These are phyloP conservation scores for Auricularia heimuer DNA, from an alignment of 768 basidiomycete species.

Conservation along the genomic window DNA sequence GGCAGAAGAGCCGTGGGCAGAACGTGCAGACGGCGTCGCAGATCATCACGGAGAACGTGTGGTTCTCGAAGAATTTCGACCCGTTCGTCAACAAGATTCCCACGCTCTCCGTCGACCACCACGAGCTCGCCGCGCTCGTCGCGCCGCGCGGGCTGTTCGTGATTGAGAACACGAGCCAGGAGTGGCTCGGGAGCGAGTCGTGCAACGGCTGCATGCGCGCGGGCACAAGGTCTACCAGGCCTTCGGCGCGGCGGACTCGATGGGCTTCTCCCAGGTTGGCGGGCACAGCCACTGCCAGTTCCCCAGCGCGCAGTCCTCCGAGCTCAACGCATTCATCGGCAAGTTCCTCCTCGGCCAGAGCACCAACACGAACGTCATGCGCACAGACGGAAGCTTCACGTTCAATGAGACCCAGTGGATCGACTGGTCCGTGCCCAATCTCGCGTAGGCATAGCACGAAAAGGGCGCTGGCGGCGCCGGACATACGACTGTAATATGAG, in stretches of 20 bases:
- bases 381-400: constrained; percentile 26
- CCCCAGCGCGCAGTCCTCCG: constrained; percentile 35
- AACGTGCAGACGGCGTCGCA: constrained; percentile 45
- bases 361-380: constrained; percentile 32
- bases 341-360: constrained; percentile 42
- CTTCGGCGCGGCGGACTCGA: constrained; percentile 34
- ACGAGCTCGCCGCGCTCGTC: constrained; percentile 43
- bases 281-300: constrained; percentile 47
- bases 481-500: too few relatives aligned
- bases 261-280: constrained; percentile 46
- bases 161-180: constrained; percentile 46
- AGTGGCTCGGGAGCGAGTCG: constrained; percentile 46
- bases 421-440: constrained; percentile 11
- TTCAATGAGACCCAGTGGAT: constrained; percentile 35
- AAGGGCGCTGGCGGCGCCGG: too few relatives aligned
- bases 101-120: constrained; percentile 50
- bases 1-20: constrained; percentile 32
- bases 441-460: too few relatives aligned
- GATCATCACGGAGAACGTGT: constrained; percentile 53
- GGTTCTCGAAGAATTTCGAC: constrained; percentile 45
- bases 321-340: constrained; percentile 45
- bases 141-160: constrained; percentile 45
- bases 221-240: constrained; percentile 41
- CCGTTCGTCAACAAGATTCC: constrained; percentile 35
- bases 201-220: constrained; percentile 43